phyloP scores from a whole-genome alignment of 768 basidiomycete species.

The Pulveroboletus ravenelii region DNA sequence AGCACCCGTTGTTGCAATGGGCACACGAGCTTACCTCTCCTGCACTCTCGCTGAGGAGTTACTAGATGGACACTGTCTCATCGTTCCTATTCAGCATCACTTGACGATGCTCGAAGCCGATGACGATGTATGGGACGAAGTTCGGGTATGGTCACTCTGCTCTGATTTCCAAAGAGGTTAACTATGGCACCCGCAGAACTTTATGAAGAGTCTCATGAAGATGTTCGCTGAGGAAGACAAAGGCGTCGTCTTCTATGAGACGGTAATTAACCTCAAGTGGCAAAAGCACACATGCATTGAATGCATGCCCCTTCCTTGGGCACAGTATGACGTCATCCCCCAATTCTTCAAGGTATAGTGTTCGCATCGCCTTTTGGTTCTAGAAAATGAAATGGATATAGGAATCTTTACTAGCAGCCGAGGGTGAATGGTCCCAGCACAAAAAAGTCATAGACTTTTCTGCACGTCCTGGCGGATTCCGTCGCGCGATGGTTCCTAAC shows the following conservation, averaged over 20 bases:
- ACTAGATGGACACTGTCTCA: conserved; percentile 88
- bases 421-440: conserved; percentile 97
- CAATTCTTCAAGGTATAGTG: conserved; percentile 81
- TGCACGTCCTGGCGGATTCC: conserved; percentile 84
- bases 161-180: not conserved
- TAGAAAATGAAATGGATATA: conserved; percentile 26
- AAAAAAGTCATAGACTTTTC: conserved; percentile 96
- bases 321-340: conserved; percentile 79
- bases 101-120: conserved; percentile 88
- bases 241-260: conserved; percentile 94
- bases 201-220: conserved; percentile 90
- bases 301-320: conserved; percentile 89
- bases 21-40: conserved; percentile 85
- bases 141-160: conserved; percentile 52
- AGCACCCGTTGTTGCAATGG: conserved; percentile 85
- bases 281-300: conserved; percentile 94
- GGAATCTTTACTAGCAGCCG: conserved; percentile 93
- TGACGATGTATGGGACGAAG: conserved; percentile 98
- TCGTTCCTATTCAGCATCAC: conserved; percentile 94
- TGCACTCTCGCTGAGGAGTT: conserved; percentile 86
- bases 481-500: conserved; percentile 92
- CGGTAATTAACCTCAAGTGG: conserved; percentile 77
- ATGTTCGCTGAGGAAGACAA: conserved; percentile 93
- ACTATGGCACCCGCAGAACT: conserved; percentile 41
- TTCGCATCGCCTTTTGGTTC: not conserved